Base-by-base conservation (phyloP, 345 rosid species). In the Boechera retrofracta region DNA sequence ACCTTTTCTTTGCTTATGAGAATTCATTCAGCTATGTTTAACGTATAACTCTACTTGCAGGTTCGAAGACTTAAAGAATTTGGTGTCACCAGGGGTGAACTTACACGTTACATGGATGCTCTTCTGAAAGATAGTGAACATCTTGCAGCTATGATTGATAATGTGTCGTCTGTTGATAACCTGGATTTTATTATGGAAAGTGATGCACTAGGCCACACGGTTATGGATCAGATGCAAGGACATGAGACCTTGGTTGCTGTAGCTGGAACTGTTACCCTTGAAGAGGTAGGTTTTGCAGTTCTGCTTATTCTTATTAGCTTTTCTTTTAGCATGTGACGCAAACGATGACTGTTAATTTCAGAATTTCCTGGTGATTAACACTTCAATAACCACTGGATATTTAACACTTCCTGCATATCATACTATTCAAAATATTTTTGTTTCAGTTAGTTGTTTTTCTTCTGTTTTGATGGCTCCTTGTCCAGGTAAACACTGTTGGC, bases 151-250 rank as follows among this genome's bases (percentile, higher is more conserved):
- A 93, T 91, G 98, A 89, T 93, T 67, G 98, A 96, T 78, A 96
- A 93, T 71, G 96, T 96, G 74, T 87, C 98, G 31, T 96, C 99
- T 48, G 99, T 96, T 85, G 99, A 96, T 80, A 96, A 91, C 85
- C 83, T 96, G 88, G 98, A 96, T 84, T 91, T 93, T 82, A 86
- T 89, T 47, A 96, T 96, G 99, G 98, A 93, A 86, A 93, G 96
- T 78, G 97, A 91, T 86, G 99, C 99, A n/a, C 74, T 96, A 67
- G 86, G 97, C 71, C 99, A 96, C 71, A 87, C 87, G 5, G 96
- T 96, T 69, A 96, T 96, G 99, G 99, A 96, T 84, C 98, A 93
- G 78, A 87, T 82, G 67, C 99, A 96, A 82, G 97, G 98, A 73
- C 98, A 93, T 81, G 97, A 86, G 79, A 85, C 96, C 79, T 82